Base-by-base conservation (phyloP, 2,329 filamentous ascomycete species). In the Xylaria multiplex region DNA sequence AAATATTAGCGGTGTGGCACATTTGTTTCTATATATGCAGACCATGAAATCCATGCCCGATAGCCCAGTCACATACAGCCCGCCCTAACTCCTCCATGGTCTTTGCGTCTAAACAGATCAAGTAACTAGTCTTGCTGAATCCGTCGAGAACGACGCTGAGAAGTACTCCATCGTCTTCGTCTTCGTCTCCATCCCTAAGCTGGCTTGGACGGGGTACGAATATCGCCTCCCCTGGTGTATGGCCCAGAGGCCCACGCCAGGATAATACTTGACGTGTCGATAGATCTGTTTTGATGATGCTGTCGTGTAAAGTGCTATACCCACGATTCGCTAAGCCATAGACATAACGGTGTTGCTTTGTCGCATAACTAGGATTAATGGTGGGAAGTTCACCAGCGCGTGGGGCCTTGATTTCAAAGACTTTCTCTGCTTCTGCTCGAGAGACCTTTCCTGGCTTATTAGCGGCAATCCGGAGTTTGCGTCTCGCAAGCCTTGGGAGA, bases 211-310 rank as follows among this genome's bases (percentile, higher is more conserved):
- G 78, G 0, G 84, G 79, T 1, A 93, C 81, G 67, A 92, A 93
- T 37, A 93, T 87, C 0, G 90, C 82, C 76, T 93, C 91, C 1
- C 90, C 87, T 0, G 91, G 90, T 0, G 88, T 90, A 71, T 92
- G 89, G 0, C 85, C 88, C 1, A 79, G 75, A 0, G 81, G 80
- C 0, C 81, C 81, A 11, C 84, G 81, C 90, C 90, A 93, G 66
- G 85, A 80, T 3, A 84, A 67, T 0, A 81, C 80, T 32, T 82
- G 80, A 11, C 84, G 79, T 0, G 85, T 89, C 9, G 79, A 71
- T 3, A 86, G 80, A 73, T 93, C 89, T 19, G 87, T 89, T 77
- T 93, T 93, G 70, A 84, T 83, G 32, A 93, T 80, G 0, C 82
- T 83, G 71, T 93, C 90, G 54, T 88, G 78, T 45, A 91, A 80